Percentiles rank a stretch among this genome's conserved stretches.
Conservation (phyloP, 768 basidiomycete species). For the Suillus bovinus region DNA sequence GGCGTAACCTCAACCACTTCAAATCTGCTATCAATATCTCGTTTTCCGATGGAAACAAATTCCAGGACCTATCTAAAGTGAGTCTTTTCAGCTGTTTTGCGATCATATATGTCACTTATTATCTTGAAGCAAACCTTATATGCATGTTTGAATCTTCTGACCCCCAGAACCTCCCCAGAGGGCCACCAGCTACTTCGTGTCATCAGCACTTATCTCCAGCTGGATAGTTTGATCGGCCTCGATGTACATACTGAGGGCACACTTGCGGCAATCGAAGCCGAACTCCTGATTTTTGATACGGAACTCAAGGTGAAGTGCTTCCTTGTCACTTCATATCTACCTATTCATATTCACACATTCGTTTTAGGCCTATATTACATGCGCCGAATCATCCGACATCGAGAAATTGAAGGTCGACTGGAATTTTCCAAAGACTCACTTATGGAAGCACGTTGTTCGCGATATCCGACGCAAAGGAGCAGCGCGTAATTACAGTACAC, state of each 20-base stretch:
- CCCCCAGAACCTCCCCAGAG: neutral
- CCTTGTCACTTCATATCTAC: constrained; percentile 6
- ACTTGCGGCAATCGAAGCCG: constrained; percentile 18
- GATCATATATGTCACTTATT: constrained; percentile 2
- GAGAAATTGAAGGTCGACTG: constrained; percentile 27
- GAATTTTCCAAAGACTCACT: constrained; percentile 39
- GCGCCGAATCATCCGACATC: neutral
- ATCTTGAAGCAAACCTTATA: constrained; percentile 3
- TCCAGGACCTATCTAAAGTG: constrained; percentile 39
- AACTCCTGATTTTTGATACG: constrained; percentile 19
- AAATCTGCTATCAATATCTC: constrained; percentile 20
- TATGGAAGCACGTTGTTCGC: constrained; percentile 32
- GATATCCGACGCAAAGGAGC: constrained; percentile 37
- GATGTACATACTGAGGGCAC: constrained; percentile 35
- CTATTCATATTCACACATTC: neutral
- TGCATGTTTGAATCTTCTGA: neutral
- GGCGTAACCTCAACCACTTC: constrained; percentile 38
- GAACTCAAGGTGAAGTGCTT: constrained; percentile 22
- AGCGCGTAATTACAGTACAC: constrained; percentile 32
- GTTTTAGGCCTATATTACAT: constrained; percentile 4
- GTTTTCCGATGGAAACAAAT: constrained; percentile 38
- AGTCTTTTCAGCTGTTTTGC: neutral
- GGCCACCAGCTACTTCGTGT: constrained; percentile 30
- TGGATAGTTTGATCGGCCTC: constrained; percentile 30
- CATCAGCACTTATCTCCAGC: constrained; percentile 31